phyloP scores from a whole-genome alignment of 306 rosid genomes.

The Hippophae tibetana region DNA sequence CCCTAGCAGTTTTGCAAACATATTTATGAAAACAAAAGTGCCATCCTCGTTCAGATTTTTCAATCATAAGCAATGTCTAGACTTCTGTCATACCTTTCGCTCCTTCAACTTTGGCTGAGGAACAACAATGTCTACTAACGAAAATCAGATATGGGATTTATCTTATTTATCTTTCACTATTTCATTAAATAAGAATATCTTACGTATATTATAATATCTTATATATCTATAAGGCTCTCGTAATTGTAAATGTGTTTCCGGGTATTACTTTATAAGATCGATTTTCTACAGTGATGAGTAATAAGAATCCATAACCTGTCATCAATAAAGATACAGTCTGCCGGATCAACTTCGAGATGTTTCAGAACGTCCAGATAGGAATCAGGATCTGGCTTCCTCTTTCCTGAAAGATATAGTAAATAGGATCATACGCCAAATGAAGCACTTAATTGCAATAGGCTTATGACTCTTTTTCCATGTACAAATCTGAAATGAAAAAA shows the following conservation, averaged over 20 bases:
- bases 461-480: neutral
- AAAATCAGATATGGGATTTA: too few relatives aligned
- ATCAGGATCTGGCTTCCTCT: conserved; percentile 83
- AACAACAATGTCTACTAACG: too few relatives aligned
- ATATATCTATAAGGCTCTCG: neutral
- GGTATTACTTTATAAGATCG: too few relatives aligned
- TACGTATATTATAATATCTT: neutral
- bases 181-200: neutral
- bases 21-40: too few relatives aligned
- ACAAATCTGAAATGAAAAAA: neutral
- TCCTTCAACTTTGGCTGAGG: too few relatives aligned
- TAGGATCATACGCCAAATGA: conserved; percentile 1
- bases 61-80: too few relatives aligned
- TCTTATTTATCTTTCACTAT: neutral
- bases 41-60: too few relatives aligned
- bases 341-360: conserved; percentile 62
- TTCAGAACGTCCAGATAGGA: conserved; percentile 56
- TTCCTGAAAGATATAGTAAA: conserved; percentile 49
- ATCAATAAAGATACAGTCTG: conserved; percentile 63
- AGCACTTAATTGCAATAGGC: neutral
- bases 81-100: too few relatives aligned
- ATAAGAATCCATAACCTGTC: conserved; percentile 51
- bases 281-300: neutral
- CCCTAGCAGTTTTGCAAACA: too few relatives aligned
- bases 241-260: neutral